Evolutionary conservation across 352 stramenopile genomes (phyloP).

Genomic region (Aphanomyces astaci): DNA sequence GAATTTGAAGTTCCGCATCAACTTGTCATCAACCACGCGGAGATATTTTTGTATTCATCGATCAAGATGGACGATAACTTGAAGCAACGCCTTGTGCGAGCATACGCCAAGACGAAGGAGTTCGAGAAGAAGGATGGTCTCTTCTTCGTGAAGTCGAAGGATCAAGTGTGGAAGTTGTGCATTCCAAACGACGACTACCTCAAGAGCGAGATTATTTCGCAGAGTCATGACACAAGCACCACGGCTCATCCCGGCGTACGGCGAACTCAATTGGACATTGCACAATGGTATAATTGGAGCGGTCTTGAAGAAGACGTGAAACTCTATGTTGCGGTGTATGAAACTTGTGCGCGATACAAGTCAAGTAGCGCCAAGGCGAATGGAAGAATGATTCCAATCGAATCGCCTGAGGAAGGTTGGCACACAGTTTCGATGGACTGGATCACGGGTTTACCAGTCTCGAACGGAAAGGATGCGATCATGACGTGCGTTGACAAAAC

Average conservation of each 20-base stretch:
- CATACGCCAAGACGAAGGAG: not conserved
- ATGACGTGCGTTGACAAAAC: constrained; percentile 26
- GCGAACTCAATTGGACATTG: not conserved
- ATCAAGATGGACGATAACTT: constrained; percentile 4
- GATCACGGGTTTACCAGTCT: constrained; percentile 27
- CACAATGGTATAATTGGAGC: constrained; percentile 19
- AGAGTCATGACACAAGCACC: not conserved
- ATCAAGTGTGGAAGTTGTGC: constrained; percentile 16
- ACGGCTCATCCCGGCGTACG: constrained; percentile 2
- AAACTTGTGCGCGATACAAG: constrained; percentile 29
- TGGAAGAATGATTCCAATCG: constrained; percentile 27
- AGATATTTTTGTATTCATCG: not conserved
- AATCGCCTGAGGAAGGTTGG: constrained; percentile 25
- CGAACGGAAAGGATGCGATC: constrained; percentile 27
- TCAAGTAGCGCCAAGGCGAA: constrained; percentile 26
- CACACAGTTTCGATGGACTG: constrained; percentile 30
- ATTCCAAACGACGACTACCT: not conserved
- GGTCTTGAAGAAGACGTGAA: constrained; percentile 12
- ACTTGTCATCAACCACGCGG: not conserved
- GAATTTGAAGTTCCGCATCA: constrained; percentile 1
- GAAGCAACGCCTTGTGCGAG: not conserved
- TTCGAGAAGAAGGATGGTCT: not conserved
- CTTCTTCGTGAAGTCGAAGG: not conserved
- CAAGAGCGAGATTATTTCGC: not conserved
- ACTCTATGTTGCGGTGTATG: constrained; percentile 27